A percentile compares a stretch with the other conserved stretches of the same genome.
phyloP scores from a whole-genome alignment of 345 rosid species.

The Dipteronia sinensis region DNA sequence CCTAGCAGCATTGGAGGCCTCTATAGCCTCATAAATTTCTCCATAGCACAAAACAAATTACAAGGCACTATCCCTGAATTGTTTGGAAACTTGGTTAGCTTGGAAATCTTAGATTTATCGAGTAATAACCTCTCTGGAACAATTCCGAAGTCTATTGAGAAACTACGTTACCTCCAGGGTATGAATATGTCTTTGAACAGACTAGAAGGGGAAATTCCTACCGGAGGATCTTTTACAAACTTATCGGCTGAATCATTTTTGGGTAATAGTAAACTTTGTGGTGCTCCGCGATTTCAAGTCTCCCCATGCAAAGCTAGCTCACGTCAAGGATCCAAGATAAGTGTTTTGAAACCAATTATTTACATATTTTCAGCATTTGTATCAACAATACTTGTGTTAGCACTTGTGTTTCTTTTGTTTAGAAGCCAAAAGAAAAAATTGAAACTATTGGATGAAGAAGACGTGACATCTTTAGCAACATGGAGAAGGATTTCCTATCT shows the following conservation, averaged over 20 bases:
- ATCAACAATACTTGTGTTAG: neutral
- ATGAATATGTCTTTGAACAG: slow-evolving; percentile 21
- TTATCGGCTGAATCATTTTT: slow-evolving; percentile 11
- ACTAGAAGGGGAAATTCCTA: slow-evolving; percentile 28
- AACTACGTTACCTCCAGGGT: neutral
- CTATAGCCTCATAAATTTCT: no score
- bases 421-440: neutral
- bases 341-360: neutral
- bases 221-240: slow-evolving; percentile 20
- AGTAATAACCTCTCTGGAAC: slow-evolving; percentile 6
- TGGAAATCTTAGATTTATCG: slow-evolving; percentile 23
- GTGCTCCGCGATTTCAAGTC: neutral
- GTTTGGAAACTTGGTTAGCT: slow-evolving; percentile 4
- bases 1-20: no score
- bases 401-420: neutral
- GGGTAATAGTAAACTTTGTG: slow-evolving; percentile 13
- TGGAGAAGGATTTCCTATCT: neutral
- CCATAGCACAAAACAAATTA: no score
- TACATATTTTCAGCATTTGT: slow-evolving; percentile 7
- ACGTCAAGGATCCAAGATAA: neutral
- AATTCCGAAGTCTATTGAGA: slow-evolving; percentile 24
- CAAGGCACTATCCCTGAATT: slow-evolving; percentile 10
- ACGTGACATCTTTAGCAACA: neutral
- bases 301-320: neutral
- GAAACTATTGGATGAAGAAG: neutral